phyloP scores from a whole-genome alignment of 345 rosid genomes.

The Mercurialis annua region DNA sequence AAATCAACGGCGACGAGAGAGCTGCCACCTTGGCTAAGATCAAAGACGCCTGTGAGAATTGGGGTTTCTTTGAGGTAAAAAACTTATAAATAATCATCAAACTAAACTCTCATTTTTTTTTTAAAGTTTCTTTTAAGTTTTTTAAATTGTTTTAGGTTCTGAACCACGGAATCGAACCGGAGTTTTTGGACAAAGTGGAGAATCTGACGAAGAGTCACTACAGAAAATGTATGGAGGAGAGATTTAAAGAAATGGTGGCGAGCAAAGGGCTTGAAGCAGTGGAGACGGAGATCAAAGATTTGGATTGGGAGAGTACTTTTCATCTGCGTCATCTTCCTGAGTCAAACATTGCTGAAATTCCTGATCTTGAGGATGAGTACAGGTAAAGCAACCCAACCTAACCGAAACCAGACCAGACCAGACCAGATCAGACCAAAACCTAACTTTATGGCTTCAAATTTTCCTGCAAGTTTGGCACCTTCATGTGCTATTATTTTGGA shows the following conservation, averaged over 20 bases:
- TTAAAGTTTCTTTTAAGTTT: background rate
- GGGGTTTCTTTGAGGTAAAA: constrained; percentile 96
- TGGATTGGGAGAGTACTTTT: constrained; percentile 97
- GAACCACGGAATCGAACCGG: constrained; percentile 72
- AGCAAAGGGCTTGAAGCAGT: constrained; percentile 60
- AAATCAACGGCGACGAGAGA: constrained; percentile 65
- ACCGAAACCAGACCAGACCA: too few species aligned
- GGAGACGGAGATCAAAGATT: constrained; percentile 56
- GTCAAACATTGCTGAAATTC: constrained; percentile 59
- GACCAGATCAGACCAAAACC: too few species aligned
- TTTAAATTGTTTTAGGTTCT: constrained; percentile 38
- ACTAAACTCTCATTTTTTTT: background rate
- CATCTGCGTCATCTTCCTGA: constrained; percentile 64
- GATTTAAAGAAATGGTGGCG: constrained; percentile 69
- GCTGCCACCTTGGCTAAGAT: constrained; percentile 56
- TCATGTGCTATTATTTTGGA: background rate
- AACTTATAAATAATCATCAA: background rate
- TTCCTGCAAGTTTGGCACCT: background rate
- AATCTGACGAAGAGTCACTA: constrained; percentile 70
- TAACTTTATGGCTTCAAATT: too few species aligned
- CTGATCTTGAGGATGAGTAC: constrained; percentile 72
- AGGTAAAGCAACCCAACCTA: constrained; percentile 51
- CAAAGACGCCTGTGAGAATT: constrained; percentile 92
- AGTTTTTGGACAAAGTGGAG: constrained; percentile 72
- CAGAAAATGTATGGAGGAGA: constrained; percentile 80